Percentiles rank a stretch among this genome's conserved stretches.
These are phyloP conservation scores for Syzygium aromaticum DNA, from an alignment of 345 rosid genomes.

Conservation along the genomic window DNA sequence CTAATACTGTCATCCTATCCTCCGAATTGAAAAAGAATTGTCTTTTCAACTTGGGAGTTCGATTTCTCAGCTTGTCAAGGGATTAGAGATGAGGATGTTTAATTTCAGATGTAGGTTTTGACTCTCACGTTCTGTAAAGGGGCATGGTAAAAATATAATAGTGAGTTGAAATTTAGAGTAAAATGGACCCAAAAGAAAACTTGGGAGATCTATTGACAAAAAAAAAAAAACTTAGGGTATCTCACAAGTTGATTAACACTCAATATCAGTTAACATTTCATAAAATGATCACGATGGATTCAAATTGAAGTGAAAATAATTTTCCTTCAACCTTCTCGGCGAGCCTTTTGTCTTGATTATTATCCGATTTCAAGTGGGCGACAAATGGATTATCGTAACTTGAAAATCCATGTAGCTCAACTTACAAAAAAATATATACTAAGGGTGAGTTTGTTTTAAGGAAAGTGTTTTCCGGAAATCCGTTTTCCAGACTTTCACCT, in stretches of 20 bases:
- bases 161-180: too few species aligned
- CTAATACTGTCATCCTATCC: neutral
- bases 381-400: neutral
- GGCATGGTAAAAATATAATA: rapidly evolving
- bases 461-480: too few species aligned
- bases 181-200: too few species aligned
- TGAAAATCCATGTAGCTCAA: neutral
- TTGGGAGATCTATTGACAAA: too few species aligned
- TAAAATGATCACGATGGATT: neutral
- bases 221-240: too few species aligned
- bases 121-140: too few species aligned
- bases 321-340: neutral
- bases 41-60: neutral
- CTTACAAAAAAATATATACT: neutral
- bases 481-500: too few species aligned
- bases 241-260: neutral
- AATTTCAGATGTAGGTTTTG: too few species aligned
- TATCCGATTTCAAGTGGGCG: neutral
- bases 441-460: too few species aligned
- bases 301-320: neutral
- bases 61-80: too few species aligned
- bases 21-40: neutral
- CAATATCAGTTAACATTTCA: neutral
- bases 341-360: neutral
- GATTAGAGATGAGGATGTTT: too few species aligned